These are phyloP conservation scores for Nicotiana rustica DNA, from an alignment of 305 asterid species.

Conservation along the genomic window DNA sequence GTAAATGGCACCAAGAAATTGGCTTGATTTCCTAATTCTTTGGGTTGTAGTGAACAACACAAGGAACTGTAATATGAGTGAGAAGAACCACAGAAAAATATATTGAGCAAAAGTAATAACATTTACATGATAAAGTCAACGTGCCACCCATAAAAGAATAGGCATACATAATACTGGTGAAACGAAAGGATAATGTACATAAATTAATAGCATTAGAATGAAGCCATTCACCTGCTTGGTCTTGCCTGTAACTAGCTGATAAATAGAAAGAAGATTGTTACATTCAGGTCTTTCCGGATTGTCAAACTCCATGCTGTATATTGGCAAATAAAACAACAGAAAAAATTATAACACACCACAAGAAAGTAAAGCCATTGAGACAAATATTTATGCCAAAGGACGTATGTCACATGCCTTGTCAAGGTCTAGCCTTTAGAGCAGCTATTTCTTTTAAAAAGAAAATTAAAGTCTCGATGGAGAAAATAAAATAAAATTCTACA, in stretches of 20 bases:
- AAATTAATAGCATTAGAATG: conserved; percentile 27
- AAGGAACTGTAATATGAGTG: conserved; percentile 3
- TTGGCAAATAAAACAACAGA: conserved; percentile 32
- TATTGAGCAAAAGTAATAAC: neutral
- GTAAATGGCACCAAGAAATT: conserved; percentile 12
- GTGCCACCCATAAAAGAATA: conserved; percentile 7
- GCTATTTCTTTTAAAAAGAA: conserved; percentile 7
- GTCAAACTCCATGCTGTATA: conserved; percentile 86
- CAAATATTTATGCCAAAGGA: neutral
- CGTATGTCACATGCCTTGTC: neutral
- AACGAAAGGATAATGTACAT: neutral
- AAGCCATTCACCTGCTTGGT: conserved; percentile 76
- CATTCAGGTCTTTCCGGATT: conserved; percentile 97
- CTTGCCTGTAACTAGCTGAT: conserved; percentile 88
- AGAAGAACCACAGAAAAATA: neutral
- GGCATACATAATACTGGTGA: conserved; percentile 26
- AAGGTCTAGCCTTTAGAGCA: conserved; percentile 3
- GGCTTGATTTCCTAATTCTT: conserved; percentile 25
- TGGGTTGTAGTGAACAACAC: neutral
- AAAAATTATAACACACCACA: conserved; percentile 10
- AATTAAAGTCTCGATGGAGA: conserved; percentile 20
- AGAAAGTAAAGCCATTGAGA: conserved; percentile 26
- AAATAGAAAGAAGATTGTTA: conserved; percentile 89
- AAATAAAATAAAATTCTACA: conserved; percentile 6
- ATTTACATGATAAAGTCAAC: neutral